Evolutionary conservation across 164 flowering plant species (phyloP), one percentile per base, ranked within the genome.

Genomic region (Amborella trichopoda): DNA sequence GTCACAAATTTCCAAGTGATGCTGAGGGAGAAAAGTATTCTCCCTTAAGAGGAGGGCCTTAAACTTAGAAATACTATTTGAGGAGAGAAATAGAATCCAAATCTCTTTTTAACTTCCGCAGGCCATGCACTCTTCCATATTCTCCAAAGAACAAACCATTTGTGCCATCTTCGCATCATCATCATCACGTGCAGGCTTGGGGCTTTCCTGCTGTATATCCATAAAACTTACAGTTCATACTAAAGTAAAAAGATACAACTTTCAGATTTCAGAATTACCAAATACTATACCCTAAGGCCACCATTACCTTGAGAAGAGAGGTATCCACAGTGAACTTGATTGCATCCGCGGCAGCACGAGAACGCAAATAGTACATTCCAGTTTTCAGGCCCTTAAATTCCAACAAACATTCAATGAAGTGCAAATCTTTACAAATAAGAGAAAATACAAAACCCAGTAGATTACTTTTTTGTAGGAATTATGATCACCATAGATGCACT

Each of bases 51-150:
- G n/a, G n/a, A n/a, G n/a, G n/a, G n/a, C n/a, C n/a, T n/a, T n/a
- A n/a, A n/a, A n/a, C n/a, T n/a, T n/a, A n/a, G n/a, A n/a, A n/a
- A n/a, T n/a, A n/a, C n/a, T n/a, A n/a, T n/a, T n/a, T n/a, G n/a
- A n/a, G n/a, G n/a, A n/a, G n/a, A n/a, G n/a, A n/a, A n/a, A n/a
- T n/a, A n/a, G n/a, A n/a, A n/a, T n/a, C n/a, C n/a, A n/a, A n/a
- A n/a, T n/a, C n/a, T n/a, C n/a, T n/a, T n/a, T n/a, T n/a, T 54
- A 90, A 66, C 96, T 86, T 49, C 98, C 98, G 63, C 96, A 90
- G 19, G 98, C 77, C 70, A 83, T n/a, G 63, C 98, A 90, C 3
- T 83, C 98, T 6, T 83, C 98, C 4, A 80, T 73, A 56, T 90
- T 90, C 40, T 77, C 70, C 5, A 86, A 59, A 12, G 96, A 86